Evolutionary conservation across 2,329 filamentous ascomycete genomes (phyloP), one percentile per base, ranked within the genome.

Genomic region (Stylonectria norvegica): DNA sequence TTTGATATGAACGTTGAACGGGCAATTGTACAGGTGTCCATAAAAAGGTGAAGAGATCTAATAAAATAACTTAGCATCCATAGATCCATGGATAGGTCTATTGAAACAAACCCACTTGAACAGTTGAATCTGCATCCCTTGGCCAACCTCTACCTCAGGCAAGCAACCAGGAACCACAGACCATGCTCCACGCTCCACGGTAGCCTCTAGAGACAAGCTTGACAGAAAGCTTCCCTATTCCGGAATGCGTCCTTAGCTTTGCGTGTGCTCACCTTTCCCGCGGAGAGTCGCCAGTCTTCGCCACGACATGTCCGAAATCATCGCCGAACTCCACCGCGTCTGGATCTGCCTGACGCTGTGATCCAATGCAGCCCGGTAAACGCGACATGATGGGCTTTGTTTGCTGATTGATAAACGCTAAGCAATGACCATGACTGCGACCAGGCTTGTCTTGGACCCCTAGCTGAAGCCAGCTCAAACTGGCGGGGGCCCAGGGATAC

Each of bases 351-450:
- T 14, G 15, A 14, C 6, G n/a, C 6, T 18, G n/a, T n/a, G n/a
- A n/a, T n/a, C n/a, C n/a, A n/a, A n/a, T n/a, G n/a, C n/a, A 18
- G 48, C 36, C 45, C 51, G 41, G 55, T 49, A 43, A 42, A 52
- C 45, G 34, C 45, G 47, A 45, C 40, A 49, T 42, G 45, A 36
- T 35, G 35, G 36, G 36, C 23, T 45, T 48, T 49, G 41, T 50
- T 56, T 60, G 55, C 58, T 63, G 57, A 61, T 61, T 61, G 59
- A 62, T 59, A 57, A 56, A 54, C 40, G 34, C 40, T 34, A 33
- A 19, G 28, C 33, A 47, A 55, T 49, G 50, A 50, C 47, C 43
- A 47, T 40, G 34, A 29, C 20, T 37, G 44, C 55, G 49, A 50
- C 49, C 49, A 56, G 42, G 40, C 30, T 14, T 25, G 22, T 12